These are phyloP conservation scores for Mimosa pudica DNA, from an alignment of 306 rosid genomes.

Conservation along the genomic window DNA sequence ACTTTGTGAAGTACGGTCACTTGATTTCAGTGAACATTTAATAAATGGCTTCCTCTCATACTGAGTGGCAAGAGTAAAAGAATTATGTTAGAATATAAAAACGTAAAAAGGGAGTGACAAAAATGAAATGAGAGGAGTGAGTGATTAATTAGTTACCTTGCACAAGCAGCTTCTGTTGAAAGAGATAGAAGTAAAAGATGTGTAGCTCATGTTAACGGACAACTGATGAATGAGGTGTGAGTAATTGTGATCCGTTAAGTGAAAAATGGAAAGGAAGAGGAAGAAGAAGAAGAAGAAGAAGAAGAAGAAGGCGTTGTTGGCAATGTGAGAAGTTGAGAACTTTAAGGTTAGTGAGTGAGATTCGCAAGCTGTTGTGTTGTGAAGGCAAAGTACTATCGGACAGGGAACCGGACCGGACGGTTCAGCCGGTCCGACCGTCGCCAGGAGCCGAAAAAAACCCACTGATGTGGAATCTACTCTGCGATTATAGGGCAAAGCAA, in stretches of 20 bases:
- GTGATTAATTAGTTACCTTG: conserved; percentile 31
- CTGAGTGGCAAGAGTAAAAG: background rate
- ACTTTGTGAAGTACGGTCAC: conserved; percentile 47
- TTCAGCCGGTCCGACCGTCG: too few relatives aligned
- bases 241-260: background rate
- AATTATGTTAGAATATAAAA: background rate
- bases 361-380: background rate
- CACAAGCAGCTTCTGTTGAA: conserved; percentile 39
- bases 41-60: conserved; percentile 50
- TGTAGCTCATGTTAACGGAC: conserved; percentile 46
- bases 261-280: too few relatives aligned
- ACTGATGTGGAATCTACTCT: too few relatives aligned
- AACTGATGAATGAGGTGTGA: conserved; percentile 9
- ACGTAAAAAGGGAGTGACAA: background rate
- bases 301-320: background rate
- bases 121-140: background rate
- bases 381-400: background rate
- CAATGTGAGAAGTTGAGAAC: background rate
- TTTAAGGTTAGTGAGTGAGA: background rate
- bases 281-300: too few relatives aligned
- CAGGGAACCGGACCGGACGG: too few relatives aligned
- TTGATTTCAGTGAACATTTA: conserved; percentile 57
- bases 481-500: too few relatives aligned
- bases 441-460: too few relatives aligned
- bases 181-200: conserved; percentile 40